Evolutionary conservation across 2,329 filamentous ascomycete genomes (phyloP), one percentile per base, ranked within the genome.

Genomic region (Trichoderma sp.): DNA sequence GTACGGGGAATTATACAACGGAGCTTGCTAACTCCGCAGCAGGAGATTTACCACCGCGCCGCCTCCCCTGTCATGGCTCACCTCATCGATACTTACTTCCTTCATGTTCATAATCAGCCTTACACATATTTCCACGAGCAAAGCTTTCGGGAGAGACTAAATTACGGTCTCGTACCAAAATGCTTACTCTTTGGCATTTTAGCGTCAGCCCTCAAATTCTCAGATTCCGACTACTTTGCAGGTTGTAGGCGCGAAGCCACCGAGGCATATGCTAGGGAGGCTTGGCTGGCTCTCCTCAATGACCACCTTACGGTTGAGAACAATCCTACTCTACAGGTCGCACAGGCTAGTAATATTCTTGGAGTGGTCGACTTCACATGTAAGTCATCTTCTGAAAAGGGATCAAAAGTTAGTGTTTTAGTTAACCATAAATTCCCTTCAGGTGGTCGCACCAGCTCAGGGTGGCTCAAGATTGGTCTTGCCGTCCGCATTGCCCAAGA

Each of bases 401-500:
- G 11, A 56, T 21, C 5, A 69, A 2, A 18, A 7, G 16, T 2
- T 5, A 8, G 16, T 4, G 8, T 21, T 71, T 38, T 35, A 1
- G 6, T 14, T 69, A 7, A 60, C 53, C n/a, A 11, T 38, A 5
- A n/a, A 29, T 16, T 5, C 3, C 8, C 21, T 53, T 45, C 21
- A 73, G 71, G 71, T 65, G 71, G 71, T 9, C 71, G 71, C 29
- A 73, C 71, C 16, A 73, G 71, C 11, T 73, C 71, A 27, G 71
- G 71, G 31, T 73, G 71, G 71, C 41, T 73, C 21, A 73, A 73
- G 60, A 73, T 73, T 53, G 71, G 71, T 9, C 71, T 73, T 73
- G 71, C 71, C n/a, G 60, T 73, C 29, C 71, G 71, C 41, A 73
- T 73, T 65, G 71, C 71, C 3, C 71, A 73, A 56, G 71, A 73